Conservation (phyloP, 1,284 basidiomycete species). For the Pyrrhoderma noxium region DNA sequence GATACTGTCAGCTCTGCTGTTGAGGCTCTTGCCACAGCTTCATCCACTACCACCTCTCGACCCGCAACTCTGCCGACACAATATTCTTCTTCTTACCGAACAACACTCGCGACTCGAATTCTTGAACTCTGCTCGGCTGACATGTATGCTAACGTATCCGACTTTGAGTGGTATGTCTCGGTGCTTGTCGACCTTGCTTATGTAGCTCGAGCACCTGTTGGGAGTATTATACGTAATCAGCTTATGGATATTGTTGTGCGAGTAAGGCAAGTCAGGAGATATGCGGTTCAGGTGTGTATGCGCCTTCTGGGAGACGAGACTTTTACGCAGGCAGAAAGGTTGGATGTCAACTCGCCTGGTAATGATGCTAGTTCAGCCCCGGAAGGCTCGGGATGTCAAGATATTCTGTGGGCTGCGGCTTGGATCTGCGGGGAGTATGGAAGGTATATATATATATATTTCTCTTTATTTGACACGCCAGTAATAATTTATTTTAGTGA, state of each 20-base stretch:
- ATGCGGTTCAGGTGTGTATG: constrained; percentile 77
- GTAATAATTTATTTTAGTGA: constrained; percentile 38
- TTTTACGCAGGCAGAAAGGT: constrained; percentile 34
- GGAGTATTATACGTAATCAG: constrained; percentile 69
- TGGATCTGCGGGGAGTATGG: constrained; percentile 96
- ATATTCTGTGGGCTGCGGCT: constrained; percentile 86
- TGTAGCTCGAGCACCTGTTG: constrained; percentile 73
- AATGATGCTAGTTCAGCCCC: constrained; percentile 37
- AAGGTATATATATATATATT: constrained; percentile 52
- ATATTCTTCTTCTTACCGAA: constrained; percentile 71
- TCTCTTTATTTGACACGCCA: not conserved
- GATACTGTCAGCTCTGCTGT: constrained; percentile 47
- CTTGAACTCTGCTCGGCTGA: constrained; percentile 77
- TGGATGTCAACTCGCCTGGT: not conserved
- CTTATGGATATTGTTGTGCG: constrained; percentile 84
- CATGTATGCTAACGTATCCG: constrained; percentile 80
- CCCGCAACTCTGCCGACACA: constrained; percentile 40
- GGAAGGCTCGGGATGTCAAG: constrained; percentile 60
- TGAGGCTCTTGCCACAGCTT: constrained; percentile 40
- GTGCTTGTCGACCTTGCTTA: constrained; percentile 87
- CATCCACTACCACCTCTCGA: constrained; percentile 34
- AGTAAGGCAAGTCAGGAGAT: constrained; percentile 69
- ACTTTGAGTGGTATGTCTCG: constrained; percentile 97
- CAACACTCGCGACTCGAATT: constrained; percentile 74
- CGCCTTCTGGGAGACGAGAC: constrained; percentile 73